Base-by-base conservation (phyloP, 1,284 basidiomycete genomes). In the Tilletia caries region DNA sequence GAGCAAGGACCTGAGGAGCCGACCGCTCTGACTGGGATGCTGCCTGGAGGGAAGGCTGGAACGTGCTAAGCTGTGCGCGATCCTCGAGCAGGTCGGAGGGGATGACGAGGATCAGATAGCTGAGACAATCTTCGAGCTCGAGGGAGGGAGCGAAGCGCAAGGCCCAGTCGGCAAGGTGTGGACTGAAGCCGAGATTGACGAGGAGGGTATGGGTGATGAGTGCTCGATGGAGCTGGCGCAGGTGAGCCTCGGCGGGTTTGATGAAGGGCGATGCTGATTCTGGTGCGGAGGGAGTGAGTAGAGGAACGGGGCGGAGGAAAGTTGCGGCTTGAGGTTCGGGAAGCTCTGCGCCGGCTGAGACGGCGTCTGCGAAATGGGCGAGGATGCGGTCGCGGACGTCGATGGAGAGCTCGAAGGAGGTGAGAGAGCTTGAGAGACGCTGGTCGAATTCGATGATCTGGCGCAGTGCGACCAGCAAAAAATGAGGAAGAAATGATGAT, bases 71-170 rank as follows among this genome's bases (percentile, higher is more conserved):
- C 73, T 78, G 70, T 3, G 76, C 76, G 32, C 77, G 78, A 80
- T 92, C 91, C 72, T 88, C 86, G 44, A 86, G 72, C 70, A 88
- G 89, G 1, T 89, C 89, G 68, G 91, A 88, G 8, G 72, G 75
- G 10, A 81, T 69, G 0, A 64, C 54, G 6, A 76, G 69, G 41
- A 75, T 71, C 41, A 83, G 78, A 34, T 75, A 80, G 0, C 79
- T 91, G 68, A 92, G 87, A n/a, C 92, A 93, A 68, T 95, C 92
- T 25, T 97, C 93, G 50, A 96, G 86, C 6, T 94, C 92, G 23
- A 92, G 85, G 0, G 89, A 80, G 1, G 84, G 88, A 41, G 86
- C 83, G 48, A 89, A 25, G 85, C 83, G 84, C 18, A 96, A 83
- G 75, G 92, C 94, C 71, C 89, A 86, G 67, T 89, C 86, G 10